Evolutionary conservation across 805 yeast genomes (phyloP), one percentile per base, ranked within the genome.

Genomic region (Jamesozyma rosinii): DNA sequence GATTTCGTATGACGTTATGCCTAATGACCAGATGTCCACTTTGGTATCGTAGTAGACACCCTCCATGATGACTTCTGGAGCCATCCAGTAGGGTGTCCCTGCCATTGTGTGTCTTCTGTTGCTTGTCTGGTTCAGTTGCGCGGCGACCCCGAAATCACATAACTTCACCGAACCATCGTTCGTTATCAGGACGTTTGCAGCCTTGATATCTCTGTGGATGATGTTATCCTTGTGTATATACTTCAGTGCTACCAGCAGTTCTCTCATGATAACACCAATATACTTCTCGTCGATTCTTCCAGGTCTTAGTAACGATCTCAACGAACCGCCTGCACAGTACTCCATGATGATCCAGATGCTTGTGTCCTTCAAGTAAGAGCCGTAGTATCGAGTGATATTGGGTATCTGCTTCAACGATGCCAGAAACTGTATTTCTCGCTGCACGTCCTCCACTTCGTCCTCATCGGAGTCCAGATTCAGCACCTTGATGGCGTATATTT

Each of bases 101-200:
- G 95, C 97, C 77, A 94, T 88, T 0, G 98, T 92, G 30, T 90
- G 84, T 53, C 98, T 72, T 59, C 88, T 86, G 37, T 81, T 61
- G 17, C 79, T 77, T 32, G 81, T 74, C 31, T 89, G 73, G 2
- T 94, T 77, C 36, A 89, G 68, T 59, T 87, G 90, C 1, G 97
- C 97, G 0, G 99, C 98, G 19, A 94, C 98, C 27, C 99, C 99
- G 65, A 92, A 92, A 63, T 92, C 99, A 71, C 97, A 90, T 37
- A 92, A 72, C 57, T 85, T 86, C 4, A 94, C 95, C 41, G 74
- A 76, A 5, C 98, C 99, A 38, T 85, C 94, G 51, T 84, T 85
- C 3, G 89, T 76, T 41, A 92, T 83, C 48, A 92, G 71, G 11
- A 92, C 86, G 60, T 92, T 92, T 0, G 98, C 99, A 1, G 97